These are phyloP conservation scores for Diutina sp. DNA, from an alignment of 1,139 yeast species.

Conservation along the genomic window DNA sequence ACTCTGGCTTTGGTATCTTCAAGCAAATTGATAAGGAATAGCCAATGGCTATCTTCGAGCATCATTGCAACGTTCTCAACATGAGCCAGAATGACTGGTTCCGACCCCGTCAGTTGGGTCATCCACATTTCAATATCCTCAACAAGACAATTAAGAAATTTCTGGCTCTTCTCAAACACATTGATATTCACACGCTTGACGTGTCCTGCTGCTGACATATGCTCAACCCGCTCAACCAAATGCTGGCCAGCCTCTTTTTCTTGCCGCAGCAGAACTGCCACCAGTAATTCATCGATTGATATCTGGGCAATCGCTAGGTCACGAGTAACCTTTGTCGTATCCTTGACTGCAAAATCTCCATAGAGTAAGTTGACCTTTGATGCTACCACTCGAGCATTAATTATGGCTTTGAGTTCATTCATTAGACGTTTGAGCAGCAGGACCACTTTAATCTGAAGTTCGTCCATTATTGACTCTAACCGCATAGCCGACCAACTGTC, in stretches of 20 bases:
- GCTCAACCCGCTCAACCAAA: neutral
- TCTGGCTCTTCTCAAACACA: neutral
- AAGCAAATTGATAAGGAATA: neutral
- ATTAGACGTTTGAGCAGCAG: constrained; percentile 21
- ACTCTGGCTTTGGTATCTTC: neutral
- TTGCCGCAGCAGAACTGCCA: neutral
- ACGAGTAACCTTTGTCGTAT: neutral
- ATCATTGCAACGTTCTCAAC: neutral
- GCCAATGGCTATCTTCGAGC: neutral
- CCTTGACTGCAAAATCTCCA: neutral
- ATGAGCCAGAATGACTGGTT: constrained; percentile 6
- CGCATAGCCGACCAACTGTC: constrained; percentile 13
- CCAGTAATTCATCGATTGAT: neutral
- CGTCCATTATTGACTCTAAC: constrained; percentile 44
- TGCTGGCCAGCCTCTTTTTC: neutral
- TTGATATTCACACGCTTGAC: neutral
- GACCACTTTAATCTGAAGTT: constrained; percentile 50
- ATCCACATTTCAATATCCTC: constrained; percentile 34
- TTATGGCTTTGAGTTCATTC: neutral
- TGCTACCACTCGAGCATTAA: neutral
- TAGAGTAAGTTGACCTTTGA: neutral
- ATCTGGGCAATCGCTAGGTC: neutral
- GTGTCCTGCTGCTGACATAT: neutral
- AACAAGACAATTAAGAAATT: neutral
- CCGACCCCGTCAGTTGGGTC: constrained; percentile 17